These are phyloP conservation scores for Pythium graminicola DNA, from an alignment of 352 stramenopile genomes.

Conservation along the genomic window DNA sequence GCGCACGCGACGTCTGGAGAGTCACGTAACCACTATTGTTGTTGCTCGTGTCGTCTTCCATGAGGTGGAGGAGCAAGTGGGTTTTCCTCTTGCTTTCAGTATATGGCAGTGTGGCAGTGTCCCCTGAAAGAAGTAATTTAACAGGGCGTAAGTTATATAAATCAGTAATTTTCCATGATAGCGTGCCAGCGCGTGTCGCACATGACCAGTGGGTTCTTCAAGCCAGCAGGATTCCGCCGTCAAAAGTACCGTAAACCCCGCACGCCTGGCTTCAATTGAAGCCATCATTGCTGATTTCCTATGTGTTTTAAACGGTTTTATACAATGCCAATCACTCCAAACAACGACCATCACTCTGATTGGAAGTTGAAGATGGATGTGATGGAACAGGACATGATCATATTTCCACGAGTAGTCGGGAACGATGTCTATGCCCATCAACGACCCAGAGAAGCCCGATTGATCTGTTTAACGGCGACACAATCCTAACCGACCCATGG, in stretches of 20 bases:
- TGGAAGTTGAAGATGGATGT: not conserved
- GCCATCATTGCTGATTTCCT: no score
- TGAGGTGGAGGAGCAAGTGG: not conserved
- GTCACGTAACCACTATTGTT: constrained; percentile 25
- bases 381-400: not conserved
- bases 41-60: constrained; percentile 18
- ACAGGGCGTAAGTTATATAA: not conserved
- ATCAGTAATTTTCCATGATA: not conserved
- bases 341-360: not conserved
- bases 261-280: not conserved
- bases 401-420: constrained; percentile 1
- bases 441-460: not conserved
- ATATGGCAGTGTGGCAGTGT: not conserved
- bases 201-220: not conserved
- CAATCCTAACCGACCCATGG: not conserved
- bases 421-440: constrained; percentile 5
- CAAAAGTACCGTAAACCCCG: not conserved
- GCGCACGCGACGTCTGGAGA: constrained; percentile 30
- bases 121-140: not conserved
- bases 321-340: constrained; percentile 2
- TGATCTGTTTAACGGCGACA: not conserved
- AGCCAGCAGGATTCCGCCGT: not conserved
- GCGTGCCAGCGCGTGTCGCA: not conserved
- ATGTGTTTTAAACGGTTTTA: no score
- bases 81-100: constrained; percentile 8